Evolutionary conservation across 2,329 filamentous ascomycete species (phyloP), one percentile per base, ranked within the genome.

Genomic region (Aspergillus niger): DNA sequence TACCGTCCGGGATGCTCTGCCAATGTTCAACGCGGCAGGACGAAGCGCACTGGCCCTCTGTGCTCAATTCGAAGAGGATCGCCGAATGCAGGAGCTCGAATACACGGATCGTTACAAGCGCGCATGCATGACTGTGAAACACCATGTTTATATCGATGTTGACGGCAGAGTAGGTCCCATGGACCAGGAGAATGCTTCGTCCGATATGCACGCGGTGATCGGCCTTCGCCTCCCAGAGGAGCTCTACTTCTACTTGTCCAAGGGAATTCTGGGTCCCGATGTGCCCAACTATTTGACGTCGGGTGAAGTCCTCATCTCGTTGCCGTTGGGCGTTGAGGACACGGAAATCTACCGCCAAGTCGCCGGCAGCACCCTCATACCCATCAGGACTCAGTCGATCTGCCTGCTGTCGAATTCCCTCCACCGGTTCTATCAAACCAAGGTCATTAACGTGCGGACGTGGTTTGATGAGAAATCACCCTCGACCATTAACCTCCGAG

Each of bases 221-320:
- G 92, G 92, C n/a, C 86, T 96, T 61, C 90, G 93, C 61, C 82
- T 99, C 5, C 92, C 95, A 0, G 88, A 92, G 43, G 95, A 99
- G 76, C 82, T 98, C 17, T 93, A 94, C 74, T 90, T 92, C 75
- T 98, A 98, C 74, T 83, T 97, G 53, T 92, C 92, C 60, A 88
- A 86, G 55, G 95, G 92, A 36, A 80, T 97, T 47, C 86, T 98
- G 65, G 87, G 91, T 28, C 83, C 92, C 24, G 87, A 91, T 51
- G 82, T 97, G 39, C 84, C 96, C 11, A 91, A 90, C 73, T 94
- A 89, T 84, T 86, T 97, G 67, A 90, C 91, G 4, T 89, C 91
- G 57, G 87, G 89, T 65, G 88, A 94, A 73, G 85, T 96, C 59
- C 79, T 90, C 30, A 85, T 97, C 55, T 84, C 87, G 55, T 89